These are phyloP conservation scores for Closterium sp. DNA, from an alignment of 139 green algal genomes.

Conservation along the genomic window DNA sequence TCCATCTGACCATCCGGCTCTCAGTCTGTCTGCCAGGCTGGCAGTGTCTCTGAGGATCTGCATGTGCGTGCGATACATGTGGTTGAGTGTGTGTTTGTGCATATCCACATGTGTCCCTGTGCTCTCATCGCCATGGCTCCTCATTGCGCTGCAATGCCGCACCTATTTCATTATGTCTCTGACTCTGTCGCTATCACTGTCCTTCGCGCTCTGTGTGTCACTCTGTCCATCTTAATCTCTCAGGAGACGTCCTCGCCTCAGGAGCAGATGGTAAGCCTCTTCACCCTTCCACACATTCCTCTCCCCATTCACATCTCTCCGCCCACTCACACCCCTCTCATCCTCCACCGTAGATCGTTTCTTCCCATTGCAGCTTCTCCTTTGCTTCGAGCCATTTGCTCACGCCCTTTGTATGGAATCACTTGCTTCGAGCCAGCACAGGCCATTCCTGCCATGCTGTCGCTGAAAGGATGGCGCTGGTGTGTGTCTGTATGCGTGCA, in stretches of 20 bases:
- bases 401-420: background rate
- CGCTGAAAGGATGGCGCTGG: background rate
- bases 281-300: background rate
- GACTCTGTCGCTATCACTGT: too few species aligned
- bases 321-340: background rate
- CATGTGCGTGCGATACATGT: too few species aligned
- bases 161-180: too few species aligned
- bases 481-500: background rate
- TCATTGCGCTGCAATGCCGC: too few species aligned
- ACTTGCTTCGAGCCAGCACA: background rate
- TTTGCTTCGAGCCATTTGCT: background rate
- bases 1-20: too few species aligned
- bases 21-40: too few species aligned
- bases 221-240: background rate
- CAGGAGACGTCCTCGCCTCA: background rate
- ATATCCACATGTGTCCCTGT: too few species aligned
- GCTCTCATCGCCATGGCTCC: too few species aligned
- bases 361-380: background rate
- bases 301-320: background rate
- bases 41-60: too few species aligned
- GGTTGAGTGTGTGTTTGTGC: too few species aligned
- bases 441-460: background rate
- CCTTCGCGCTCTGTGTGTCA: background rate
- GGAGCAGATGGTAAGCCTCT: slow-evolving; percentile 2
- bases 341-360: background rate